phyloP scores from a whole-genome alignment of 1,284 basidiomycete genomes.

The Earliella scabrosa region DNA sequence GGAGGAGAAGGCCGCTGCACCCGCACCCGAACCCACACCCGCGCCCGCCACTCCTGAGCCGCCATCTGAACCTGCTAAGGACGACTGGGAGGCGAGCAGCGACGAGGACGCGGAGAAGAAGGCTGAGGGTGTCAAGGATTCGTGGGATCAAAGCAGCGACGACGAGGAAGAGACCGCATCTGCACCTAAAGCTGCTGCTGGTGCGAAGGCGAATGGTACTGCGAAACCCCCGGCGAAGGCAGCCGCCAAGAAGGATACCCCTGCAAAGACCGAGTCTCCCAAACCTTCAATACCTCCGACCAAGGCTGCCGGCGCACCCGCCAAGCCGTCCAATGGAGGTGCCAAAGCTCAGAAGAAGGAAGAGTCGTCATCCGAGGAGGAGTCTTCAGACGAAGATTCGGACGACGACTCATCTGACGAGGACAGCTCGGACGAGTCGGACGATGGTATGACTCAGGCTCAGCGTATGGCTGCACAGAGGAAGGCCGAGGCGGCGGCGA shows the following conservation, averaged over 20 bases:
- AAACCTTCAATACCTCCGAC: constrained; percentile 33
- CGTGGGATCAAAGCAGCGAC: constrained; percentile 87
- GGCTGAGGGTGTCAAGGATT: constrained; percentile 70
- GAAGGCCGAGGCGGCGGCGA: constrained; percentile 85
- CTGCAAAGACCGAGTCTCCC: constrained; percentile 34
- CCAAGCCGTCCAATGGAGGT: constrained; percentile 26
- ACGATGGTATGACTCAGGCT: constrained; percentile 65
- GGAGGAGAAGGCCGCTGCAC: constrained; percentile 54
- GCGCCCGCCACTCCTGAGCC: constrained; percentile 31
- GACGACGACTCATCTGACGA: constrained; percentile 48
- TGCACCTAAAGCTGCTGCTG: constrained; percentile 2
- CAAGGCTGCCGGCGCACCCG: constrained; percentile 33
- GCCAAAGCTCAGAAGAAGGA: constrained; percentile 24
- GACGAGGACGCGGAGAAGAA: constrained; percentile 48
- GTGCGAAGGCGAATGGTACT: constrained; percentile 19
- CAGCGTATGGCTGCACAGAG: constrained; percentile 75
- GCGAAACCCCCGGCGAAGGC: neutral
- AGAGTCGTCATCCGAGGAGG: constrained; percentile 33
- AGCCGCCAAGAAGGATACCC: neutral
- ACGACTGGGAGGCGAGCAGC: constrained; percentile 85
- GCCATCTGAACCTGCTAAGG: constrained; percentile 51
- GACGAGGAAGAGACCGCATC: constrained; percentile 46
- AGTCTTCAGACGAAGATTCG: constrained; percentile 46
- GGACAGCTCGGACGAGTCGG: constrained; percentile 49
- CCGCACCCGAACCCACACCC: constrained; percentile 52